These are phyloP conservation scores for Solanum commersonii DNA, from an alignment of 257 asterid genomes.

Conservation along the genomic window DNA sequence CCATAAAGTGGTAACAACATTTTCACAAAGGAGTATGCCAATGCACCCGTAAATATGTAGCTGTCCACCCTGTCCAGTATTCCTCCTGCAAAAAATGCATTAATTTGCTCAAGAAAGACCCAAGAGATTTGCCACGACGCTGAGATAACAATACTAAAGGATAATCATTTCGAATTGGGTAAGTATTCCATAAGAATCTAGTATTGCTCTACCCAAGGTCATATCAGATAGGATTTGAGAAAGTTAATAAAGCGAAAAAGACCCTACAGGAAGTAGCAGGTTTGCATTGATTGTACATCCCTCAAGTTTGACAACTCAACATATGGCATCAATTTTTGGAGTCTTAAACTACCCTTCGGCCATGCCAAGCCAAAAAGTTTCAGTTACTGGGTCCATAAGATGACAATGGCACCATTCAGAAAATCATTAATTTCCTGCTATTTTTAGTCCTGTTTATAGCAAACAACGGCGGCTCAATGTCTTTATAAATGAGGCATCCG, in stretches of 20 bases:
- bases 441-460: not conserved
- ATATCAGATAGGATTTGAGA: not conserved
- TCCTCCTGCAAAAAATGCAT: conserved; percentile 53
- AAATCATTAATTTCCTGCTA: not conserved
- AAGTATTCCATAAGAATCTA: not conserved
- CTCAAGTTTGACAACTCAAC: not conserved
- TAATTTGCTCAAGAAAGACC: not conserved
- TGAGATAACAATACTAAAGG: not conserved
- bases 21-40: conserved; percentile 84
- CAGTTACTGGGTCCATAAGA: not conserved
- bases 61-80: conserved; percentile 89
- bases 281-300: not conserved
- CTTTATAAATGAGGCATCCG: not conserved
- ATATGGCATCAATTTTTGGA: not conserved
- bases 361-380: not conserved
- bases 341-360: not conserved
- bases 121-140: not conserved
- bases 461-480: not conserved
- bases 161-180: not conserved
- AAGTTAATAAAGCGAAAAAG: not conserved
- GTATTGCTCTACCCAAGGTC: not conserved
- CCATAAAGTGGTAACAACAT: conserved; percentile 66
- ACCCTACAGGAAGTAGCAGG: not conserved
- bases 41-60: conserved; percentile 88
- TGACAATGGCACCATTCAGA: not conserved